Evolutionary conservation across 1,284 basidiomycete genomes (phyloP).

Genomic region (Trametes hirsuta): DNA sequence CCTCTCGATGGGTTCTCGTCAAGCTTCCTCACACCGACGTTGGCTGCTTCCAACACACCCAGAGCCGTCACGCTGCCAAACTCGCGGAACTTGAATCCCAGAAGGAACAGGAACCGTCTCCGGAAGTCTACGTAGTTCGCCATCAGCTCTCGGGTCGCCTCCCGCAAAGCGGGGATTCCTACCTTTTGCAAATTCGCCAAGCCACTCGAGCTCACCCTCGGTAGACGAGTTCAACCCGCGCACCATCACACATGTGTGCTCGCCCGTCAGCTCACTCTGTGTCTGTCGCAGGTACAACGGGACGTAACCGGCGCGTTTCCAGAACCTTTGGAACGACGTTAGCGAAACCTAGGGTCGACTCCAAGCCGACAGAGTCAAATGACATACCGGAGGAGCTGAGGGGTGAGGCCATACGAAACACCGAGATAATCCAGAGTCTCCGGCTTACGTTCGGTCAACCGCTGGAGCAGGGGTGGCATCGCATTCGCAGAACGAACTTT

Average conservation of each 20-base stretch:
- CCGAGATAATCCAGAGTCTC: constrained; percentile 95
- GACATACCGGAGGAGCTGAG: constrained; percentile 75
- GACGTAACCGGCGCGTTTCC: constrained; percentile 92
- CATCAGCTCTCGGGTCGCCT: not conserved
- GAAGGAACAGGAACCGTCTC: constrained; percentile 84
- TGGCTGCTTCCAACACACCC: constrained; percentile 87
- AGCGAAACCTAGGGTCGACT: not conserved
- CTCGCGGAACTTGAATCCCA: constrained; percentile 95
- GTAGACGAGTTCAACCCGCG: constrained; percentile 76
- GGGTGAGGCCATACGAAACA: constrained; percentile 94
- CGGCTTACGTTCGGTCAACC: constrained; percentile 89
- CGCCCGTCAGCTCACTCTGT: constrained; percentile 93
- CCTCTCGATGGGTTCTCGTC: constrained; percentile 50
- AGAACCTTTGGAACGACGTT: constrained; percentile 63
- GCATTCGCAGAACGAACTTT: constrained; percentile 73
- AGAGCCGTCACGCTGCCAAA: constrained; percentile 88
- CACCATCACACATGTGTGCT: constrained; percentile 95
- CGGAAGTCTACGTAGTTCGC: constrained; percentile 74
- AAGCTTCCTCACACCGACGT: constrained; percentile 61
- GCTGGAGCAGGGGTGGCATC: constrained; percentile 94
- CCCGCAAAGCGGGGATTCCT: constrained; percentile 24
- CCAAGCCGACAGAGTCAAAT: not conserved
- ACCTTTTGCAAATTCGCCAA: constrained; percentile 91
- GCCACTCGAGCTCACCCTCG: constrained; percentile 74
- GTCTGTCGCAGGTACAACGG: constrained; percentile 96